Percentiles rank a stretch among this genome's conserved stretches.
phyloP scores from a whole-genome alignment of 192 early-diverging fungal genomes.

The Coemansia sp. region DNA sequence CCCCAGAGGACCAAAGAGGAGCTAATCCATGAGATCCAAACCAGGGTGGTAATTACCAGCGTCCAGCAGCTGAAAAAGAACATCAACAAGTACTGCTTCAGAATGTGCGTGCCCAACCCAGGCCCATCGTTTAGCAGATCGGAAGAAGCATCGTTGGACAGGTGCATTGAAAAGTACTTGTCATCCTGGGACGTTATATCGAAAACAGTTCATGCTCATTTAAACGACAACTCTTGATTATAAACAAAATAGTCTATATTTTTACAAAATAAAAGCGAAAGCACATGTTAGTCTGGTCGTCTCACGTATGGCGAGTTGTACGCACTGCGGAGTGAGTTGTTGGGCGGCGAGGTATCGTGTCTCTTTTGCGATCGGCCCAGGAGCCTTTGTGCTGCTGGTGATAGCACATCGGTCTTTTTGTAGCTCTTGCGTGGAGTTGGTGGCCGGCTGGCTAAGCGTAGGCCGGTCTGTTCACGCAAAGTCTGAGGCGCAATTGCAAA shows the following conservation, averaged over 20 bases:
- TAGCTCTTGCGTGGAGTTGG: neutral
- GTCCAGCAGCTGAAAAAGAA: slow-evolving; percentile 81
- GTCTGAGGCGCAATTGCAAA: slow-evolving; percentile 23
- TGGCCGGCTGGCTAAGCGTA: slow-evolving; percentile 6
- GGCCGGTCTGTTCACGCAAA: slow-evolving; percentile 21
- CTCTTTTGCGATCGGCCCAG: slow-evolving; percentile 9
- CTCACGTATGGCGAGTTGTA: slow-evolving; percentile 40
- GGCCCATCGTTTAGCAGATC: slow-evolving; percentile 64
- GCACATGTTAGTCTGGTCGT: neutral
- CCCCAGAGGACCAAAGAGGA: slow-evolving; percentile 60
- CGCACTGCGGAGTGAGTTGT: slow-evolving; percentile 13
- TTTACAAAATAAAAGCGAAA: neutral
- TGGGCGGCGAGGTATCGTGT: neutral
- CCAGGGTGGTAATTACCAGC: slow-evolving; percentile 79
- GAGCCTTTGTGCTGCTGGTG: slow-evolving; percentile 40
- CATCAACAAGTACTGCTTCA: slow-evolving; percentile 89
- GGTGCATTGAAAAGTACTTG: slow-evolving; percentile 88
- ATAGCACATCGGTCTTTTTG: slow-evolving; percentile 14
- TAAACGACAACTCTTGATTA: neutral
- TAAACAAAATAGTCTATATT: neutral
- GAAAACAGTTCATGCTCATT: neutral
- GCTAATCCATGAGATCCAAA: slow-evolving; percentile 77
- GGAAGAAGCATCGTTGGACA: slow-evolving; percentile 74
- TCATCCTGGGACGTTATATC: slow-evolving; percentile 84
- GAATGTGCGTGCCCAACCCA: slow-evolving; percentile 76